Conservation (phyloP, 768 basidiomycete species). For the Calvatia gigantea region DNA sequence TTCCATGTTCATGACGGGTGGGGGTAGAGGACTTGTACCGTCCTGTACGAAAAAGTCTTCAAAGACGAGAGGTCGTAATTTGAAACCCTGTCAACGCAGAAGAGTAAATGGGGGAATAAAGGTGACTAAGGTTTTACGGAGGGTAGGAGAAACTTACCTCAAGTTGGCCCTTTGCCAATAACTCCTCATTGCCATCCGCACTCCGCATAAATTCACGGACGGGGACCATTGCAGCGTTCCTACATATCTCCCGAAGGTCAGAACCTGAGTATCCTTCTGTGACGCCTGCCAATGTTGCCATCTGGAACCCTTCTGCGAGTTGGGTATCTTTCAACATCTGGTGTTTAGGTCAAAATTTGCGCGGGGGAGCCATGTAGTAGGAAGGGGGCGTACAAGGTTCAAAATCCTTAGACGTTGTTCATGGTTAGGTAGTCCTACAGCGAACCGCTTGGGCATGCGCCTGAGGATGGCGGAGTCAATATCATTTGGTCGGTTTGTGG, state of each 20-base stretch:
- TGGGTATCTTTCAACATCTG: conserved; percentile 86
- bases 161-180: conserved; percentile 46
- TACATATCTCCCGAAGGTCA: conserved; percentile 87
- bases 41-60: conserved; percentile 62
- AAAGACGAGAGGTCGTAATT: conserved; percentile 67
- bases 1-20: conserved; percentile 11
- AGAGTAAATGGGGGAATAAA: background rate
- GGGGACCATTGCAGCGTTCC: conserved; percentile 92
- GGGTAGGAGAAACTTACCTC: conserved; percentile 27
- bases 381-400: conserved; percentile 48
- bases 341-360: conserved; percentile 20
- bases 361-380: background rate
- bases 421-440: conserved; percentile 73
- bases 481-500: conserved; percentile 93
- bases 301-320: conserved; percentile 57
- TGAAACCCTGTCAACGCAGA: conserved; percentile 56
- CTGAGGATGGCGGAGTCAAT: conserved; percentile 83
- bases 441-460: conserved; percentile 99
- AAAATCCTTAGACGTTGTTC: conserved; percentile 86
- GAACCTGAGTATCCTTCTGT: conserved; percentile 84
- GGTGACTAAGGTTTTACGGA: background rate
- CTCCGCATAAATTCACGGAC: conserved; percentile 78
- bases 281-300: conserved; percentile 59
- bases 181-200: conserved; percentile 37
- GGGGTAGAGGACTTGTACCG: conserved; percentile 34